Evolutionary conservation across 2,329 filamentous ascomycete genomes (phyloP), one percentile per base, ranked within the genome.

Genomic region (Colletotrichum caudatum): DNA sequence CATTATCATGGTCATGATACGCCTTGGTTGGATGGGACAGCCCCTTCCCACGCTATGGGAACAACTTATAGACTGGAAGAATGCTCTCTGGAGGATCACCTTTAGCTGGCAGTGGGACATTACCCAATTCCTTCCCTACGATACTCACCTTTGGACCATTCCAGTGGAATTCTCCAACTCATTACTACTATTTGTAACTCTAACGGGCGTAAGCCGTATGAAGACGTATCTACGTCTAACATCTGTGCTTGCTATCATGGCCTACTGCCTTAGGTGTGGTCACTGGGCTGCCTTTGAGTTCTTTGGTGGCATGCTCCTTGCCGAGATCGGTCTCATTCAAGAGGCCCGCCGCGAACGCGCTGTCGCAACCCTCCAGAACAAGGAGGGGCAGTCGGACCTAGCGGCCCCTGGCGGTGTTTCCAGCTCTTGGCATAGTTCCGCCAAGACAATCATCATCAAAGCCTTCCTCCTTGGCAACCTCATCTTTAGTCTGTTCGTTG

Each of bases 91-190:
- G 67, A 70, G 74, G 12, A 74, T 78, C 12, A 71, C 73, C 18
- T 76, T 76, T 53, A 76, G 76, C 12, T 80, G 78, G 78, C 67
- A 72, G 20, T 79, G 77, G 76, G 77, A 80, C 29, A 66, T 69
- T 6, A 75, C 74, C 33, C 78, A 77, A 48, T 64, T 66, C 2
- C 73, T 74, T 5, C 71, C 66, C 5, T 86, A 84, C 71, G 82
- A 85, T 69, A 76, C 82, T 9, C 84, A 85, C 63, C 78, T 86
- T 18, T 86, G 84, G 84, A 86, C 84, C 1, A 84, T 87, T 20
- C 83, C 85, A 1, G 80, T 85, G 65, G 84, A 86, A 68, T 83
- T 85, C 64, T 81, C 79, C 33, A 81, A 84, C 75, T 86, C 84
- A 9, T 80, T 85, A 79, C 75, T 84, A 29, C 74, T 85, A 9